Conservation (phyloP, 1,284 basidiomycete genomes). For the Cutaneotrichosporon arboriforme region DNA sequence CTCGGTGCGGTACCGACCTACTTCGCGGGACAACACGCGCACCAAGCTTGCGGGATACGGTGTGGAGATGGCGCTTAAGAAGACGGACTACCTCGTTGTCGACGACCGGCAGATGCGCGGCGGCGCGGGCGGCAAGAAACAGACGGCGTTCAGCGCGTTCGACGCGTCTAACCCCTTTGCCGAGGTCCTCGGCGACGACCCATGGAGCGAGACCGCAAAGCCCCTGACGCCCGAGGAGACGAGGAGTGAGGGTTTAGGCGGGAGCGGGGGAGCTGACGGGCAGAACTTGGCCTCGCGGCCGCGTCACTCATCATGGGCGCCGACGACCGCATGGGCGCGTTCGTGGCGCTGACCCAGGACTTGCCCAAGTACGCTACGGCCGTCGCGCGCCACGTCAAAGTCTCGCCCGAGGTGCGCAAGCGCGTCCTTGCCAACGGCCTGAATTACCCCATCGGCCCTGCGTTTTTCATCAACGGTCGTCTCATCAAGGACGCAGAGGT, state of each 20-base stretch:
- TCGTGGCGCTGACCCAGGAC: conserved; percentile 72
- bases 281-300: conserved; percentile 68
- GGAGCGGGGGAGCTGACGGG: conserved; percentile 1
- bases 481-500: conserved; percentile 60
- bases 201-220: conserved; percentile 53
- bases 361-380: conserved; percentile 77
- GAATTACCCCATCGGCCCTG: conserved; percentile 22
- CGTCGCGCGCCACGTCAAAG: conserved; percentile 60
- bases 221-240: conserved; percentile 65
- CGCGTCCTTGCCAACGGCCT: conserved; percentile 57
- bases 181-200: conserved; percentile 36
- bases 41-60: conserved; percentile 77
- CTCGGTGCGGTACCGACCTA: conserved; percentile 60
- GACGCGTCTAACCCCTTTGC: conserved; percentile 12
- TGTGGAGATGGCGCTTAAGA: conserved; percentile 87
- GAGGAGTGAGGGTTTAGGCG: conserved; percentile 46
- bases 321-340: conserved; percentile 56
- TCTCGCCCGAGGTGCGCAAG: conserved; percentile 48
- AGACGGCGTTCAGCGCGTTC: conserved; percentile 3
- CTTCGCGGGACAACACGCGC: not conserved
- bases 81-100: conserved; percentile 91
- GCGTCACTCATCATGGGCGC: conserved; percentile 65
- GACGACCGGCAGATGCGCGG: conserved; percentile 60
- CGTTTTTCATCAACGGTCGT: conserved; percentile 73
- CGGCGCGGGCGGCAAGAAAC: not conserved